phyloP scores from a whole-genome alignment of 768 basidiomycete species.

The Lyophyllum semitale region DNA sequence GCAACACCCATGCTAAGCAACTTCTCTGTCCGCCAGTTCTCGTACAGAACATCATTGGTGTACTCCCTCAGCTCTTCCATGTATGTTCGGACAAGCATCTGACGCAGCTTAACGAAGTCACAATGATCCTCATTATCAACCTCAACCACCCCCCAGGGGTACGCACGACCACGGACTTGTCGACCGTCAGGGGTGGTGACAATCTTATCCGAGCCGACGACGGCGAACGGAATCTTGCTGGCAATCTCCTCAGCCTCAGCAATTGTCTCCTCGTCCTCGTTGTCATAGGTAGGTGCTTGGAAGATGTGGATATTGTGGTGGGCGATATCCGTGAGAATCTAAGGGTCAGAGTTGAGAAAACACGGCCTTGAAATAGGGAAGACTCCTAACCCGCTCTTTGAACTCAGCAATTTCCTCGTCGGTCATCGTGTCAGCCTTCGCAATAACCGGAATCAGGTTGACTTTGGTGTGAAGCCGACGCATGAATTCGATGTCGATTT shows the following conservation, averaged over 20 bases:
- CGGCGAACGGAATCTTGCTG: conserved; percentile 97
- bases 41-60: conserved; percentile 94
- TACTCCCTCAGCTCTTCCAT: conserved; percentile 99
- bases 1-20: conserved; percentile 96
- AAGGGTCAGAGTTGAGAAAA: conserved; percentile 2
- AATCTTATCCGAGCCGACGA: conserved; percentile 89
- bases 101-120: conserved; percentile 98
- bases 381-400: conserved; percentile 77
- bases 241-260: conserved; percentile 98
- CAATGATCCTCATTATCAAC: conserved; percentile 99
- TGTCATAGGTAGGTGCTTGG: conserved; percentile 96
- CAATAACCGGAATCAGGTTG: conserved; percentile 98
- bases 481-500: conserved; percentile 99
- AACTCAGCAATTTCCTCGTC: conserved; percentile 93
- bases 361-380: conserved; percentile 5
- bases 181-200: conserved; percentile 87
- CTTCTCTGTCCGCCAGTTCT: conserved; percentile 98
- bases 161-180: conserved; percentile 89
- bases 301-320: conserved; percentile 98
- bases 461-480: conserved; percentile 94
- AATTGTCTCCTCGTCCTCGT: conserved; percentile 97
- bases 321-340: conserved; percentile 93
- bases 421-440: conserved; percentile 96
- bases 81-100: conserved; percentile 98
- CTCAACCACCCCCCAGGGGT: conserved; percentile 99